phyloP scores from a whole-genome alignment of 2,329 filamentous ascomycete genomes.

The Huntiella bhutanensis region DNA sequence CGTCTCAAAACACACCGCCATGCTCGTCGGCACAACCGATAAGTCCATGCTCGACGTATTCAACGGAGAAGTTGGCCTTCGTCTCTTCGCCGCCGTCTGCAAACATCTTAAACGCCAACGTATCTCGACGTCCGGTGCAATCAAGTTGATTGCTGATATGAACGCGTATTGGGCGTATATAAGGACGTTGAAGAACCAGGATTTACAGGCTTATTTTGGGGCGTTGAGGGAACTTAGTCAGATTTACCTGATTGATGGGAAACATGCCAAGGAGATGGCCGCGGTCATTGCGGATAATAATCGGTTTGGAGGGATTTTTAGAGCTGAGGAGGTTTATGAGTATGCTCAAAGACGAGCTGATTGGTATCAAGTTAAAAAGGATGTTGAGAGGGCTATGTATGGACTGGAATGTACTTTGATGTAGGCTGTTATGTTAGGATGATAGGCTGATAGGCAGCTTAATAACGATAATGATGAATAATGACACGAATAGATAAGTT shows the following conservation, averaged over 20 bases:
- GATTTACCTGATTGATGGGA: conserved; percentile 73
- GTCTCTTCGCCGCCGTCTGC: conserved; percentile 78
- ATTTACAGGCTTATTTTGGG: conserved; percentile 75
- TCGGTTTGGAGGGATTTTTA: conserved; percentile 78
- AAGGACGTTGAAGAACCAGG: conserved; percentile 59
- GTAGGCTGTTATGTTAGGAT: conserved; percentile 33
- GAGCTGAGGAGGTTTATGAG: conserved; percentile 92
- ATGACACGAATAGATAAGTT: neutral
- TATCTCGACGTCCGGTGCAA: conserved; percentile 70
- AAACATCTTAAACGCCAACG: conserved; percentile 96
- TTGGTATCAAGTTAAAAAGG: conserved; percentile 76
- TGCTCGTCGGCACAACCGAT: conserved; percentile 87
- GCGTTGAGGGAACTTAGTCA: conserved; percentile 83
- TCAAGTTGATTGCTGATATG: conserved; percentile 91
- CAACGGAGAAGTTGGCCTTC: conserved; percentile 88
- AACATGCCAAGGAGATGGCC: conserved; percentile 84
- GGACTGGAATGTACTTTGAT: conserved; percentile 76
- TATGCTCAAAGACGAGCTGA: conserved; percentile 87
- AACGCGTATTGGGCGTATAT: conserved; percentile 83
- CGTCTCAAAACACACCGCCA: conserved; percentile 72
- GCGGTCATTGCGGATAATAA: conserved; percentile 83
- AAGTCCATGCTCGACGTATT: conserved; percentile 98
- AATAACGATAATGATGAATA: neutral
- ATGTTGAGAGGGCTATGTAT: conserved; percentile 94
- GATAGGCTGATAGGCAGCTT: too few relatives aligned